Evolutionary conservation across 2,329 filamentous ascomycete genomes (phyloP), one percentile per base, ranked within the genome.

Genomic region (Penicillium sp.): DNA sequence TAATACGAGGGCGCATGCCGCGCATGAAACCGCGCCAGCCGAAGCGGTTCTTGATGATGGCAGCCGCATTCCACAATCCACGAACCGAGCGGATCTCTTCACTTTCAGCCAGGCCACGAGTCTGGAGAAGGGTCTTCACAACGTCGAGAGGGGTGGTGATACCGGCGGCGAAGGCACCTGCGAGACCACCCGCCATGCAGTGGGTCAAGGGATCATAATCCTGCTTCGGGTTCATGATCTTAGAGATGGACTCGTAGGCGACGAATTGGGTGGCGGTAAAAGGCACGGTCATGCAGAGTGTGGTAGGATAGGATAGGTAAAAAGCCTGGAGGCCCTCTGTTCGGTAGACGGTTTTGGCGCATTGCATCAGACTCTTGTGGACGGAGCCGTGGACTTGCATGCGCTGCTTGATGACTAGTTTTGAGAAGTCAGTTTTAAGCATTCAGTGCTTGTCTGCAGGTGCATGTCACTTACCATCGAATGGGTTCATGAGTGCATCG

Each of bases 301-400:
- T 99, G 17, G 94, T 99, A 13, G 94, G 94, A 73, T 99, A 99
- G 20, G 94, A 99, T 65, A 99, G 88, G 78, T 99, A 99, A 77
- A 99, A 99, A 49, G 94, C 93, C 45, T 86, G 84, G 39, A 97
- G 73, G 47, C 94, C 94, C 75, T 99, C 94, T 46, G 85, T 87
- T 65, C 82, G 85, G 77, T 96, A 96, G 55, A 99, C 88, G 61
- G 90, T 88, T 69, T 82, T 85, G 51, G 93, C 93, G 79, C 94
- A 99, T 69, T 97, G 88, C 50, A 82, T 71, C 75, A 97, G 87
- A 18, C 89, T 91, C 65, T 87, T 88, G 77, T 97, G 96, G 61
- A 86, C 86, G n/a, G 93, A 97, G 67, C 94, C 89, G 71, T 96
- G 90, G 53, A 99, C 89, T 75, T 99, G 94, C 94, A 99, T 99